Evolutionary conservation across 345 rosid species (phyloP).

Genomic region (Odontarrhena argentea): DNA sequence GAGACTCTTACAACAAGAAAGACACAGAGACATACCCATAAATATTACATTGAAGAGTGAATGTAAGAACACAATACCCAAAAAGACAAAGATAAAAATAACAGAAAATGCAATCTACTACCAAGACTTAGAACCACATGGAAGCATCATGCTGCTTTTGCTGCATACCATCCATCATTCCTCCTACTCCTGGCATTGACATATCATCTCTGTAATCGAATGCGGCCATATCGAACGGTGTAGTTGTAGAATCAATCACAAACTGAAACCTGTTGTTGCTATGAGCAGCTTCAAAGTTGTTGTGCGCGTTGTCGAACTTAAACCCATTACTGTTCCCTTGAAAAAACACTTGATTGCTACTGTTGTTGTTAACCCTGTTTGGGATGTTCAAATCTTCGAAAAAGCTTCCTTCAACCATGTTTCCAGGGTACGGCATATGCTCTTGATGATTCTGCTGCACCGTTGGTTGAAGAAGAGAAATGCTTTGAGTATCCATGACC

Average conservation of each 20-base stretch:
- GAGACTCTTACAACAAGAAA: conserved; percentile 32
- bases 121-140: conserved; percentile 61
- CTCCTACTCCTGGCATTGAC: conserved; percentile 46
- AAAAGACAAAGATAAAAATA: conserved; percentile 11
- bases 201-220: conserved; percentile 75
- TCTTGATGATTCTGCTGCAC: conserved; percentile 67
- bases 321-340: conserved; percentile 48
- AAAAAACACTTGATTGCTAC: conserved; percentile 50
- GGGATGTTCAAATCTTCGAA: conserved; percentile 60
- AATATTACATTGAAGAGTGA: conserved; percentile 33
- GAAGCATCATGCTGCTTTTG: conserved; percentile 78
- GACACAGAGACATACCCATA: conserved; percentile 28
- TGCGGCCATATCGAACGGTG: conserved; percentile 62
- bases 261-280: conserved; percentile 49
- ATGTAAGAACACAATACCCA: conserved; percentile 18
- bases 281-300: conserved; percentile 47
- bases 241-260: conserved; percentile 52
- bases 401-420: conserved; percentile 54
- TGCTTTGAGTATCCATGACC: conserved; percentile 47
- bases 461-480: conserved; percentile 45
- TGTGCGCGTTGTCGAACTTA: conserved; percentile 23
- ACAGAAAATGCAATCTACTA: conserved; percentile 32
- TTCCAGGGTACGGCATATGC: conserved; percentile 51
- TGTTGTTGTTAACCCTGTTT: conserved; percentile 38
- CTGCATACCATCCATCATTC: conserved; percentile 53